Conservation (phyloP, 2,329 filamentous ascomycete species). For the Akanthomyces uredinophilus region DNA sequence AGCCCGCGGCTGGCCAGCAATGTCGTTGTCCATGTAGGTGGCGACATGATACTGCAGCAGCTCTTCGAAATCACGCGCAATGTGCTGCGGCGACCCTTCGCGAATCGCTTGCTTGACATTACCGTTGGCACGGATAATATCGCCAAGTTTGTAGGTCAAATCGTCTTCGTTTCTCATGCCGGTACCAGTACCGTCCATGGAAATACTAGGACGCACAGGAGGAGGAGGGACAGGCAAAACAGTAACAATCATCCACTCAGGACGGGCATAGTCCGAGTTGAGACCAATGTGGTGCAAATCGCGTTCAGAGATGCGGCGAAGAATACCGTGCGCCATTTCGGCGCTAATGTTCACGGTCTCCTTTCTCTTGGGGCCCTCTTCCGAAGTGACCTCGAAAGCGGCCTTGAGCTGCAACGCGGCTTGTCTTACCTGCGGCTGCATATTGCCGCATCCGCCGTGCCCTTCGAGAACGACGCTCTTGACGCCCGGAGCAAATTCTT, state of each 20-base stretch:
- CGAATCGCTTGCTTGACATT: slow-evolving; percentile 88
- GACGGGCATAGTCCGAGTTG: slow-evolving; percentile 89
- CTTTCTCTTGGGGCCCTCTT: slow-evolving; percentile 67
- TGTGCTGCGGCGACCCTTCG: slow-evolving; percentile 87
- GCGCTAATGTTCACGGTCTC: slow-evolving; percentile 82
- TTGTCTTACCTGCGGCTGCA: slow-evolving; percentile 81
- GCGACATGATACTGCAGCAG: slow-evolving; percentile 96
- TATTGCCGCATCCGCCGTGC: slow-evolving; percentile 92
- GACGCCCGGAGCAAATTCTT: slow-evolving; percentile 57
- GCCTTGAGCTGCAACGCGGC: slow-evolving; percentile 78
- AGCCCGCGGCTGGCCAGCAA: slow-evolving; percentile 89
- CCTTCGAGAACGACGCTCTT: slow-evolving; percentile 48
- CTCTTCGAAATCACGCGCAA: slow-evolving; percentile 84
- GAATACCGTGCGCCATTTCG: slow-evolving; percentile 77
- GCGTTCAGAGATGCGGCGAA: slow-evolving; percentile 75
- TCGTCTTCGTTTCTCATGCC: slow-evolving; percentile 96
- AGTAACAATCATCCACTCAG: slow-evolving; percentile 97
- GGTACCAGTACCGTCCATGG: slow-evolving; percentile 88
- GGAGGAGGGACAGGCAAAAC: slow-evolving; percentile 93
- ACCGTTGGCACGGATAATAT: slow-evolving; percentile 96
- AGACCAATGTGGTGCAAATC: slow-evolving; percentile 85
- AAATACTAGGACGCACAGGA: slow-evolving; percentile 93
- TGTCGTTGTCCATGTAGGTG: slow-evolving; percentile 99
- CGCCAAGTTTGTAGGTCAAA: slow-evolving; percentile 97
- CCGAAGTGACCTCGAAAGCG: slow-evolving; percentile 57